A percentile compares a stretch with the other conserved stretches of the same genome.
phyloP scores from a whole-genome alignment of 1,284 basidiomycete genomes.

The Ganoderma leucocontextum region DNA sequence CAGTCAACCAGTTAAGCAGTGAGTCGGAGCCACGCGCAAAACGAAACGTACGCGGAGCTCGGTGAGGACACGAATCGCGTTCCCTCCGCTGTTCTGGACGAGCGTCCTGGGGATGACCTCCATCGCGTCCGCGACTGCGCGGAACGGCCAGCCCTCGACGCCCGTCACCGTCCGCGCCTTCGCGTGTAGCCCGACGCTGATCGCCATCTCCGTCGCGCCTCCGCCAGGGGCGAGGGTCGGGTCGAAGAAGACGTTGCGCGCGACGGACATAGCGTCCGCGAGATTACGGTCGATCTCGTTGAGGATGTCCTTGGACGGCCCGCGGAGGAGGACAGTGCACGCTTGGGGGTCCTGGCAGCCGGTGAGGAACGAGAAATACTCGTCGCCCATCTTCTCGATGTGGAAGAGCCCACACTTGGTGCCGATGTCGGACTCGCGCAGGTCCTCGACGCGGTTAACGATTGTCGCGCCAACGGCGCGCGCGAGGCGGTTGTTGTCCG shows the following conservation, averaged over 20 bases:
- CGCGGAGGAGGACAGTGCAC: slow-evolving; percentile 98
- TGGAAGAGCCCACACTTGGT: slow-evolving; percentile 95
- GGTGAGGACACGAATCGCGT: slow-evolving; percentile 92
- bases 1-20: background rate
- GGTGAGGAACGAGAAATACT: slow-evolving; percentile 98
- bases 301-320: slow-evolving; percentile 97
- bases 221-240: slow-evolving; percentile 92
- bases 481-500: slow-evolving; percentile 98
- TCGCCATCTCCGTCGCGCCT: slow-evolving; percentile 98
- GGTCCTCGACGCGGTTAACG: slow-evolving; percentile 95
- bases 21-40: background rate
- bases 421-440: slow-evolving; percentile 92
- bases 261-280: slow-evolving; percentile 97
- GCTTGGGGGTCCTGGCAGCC: slow-evolving; percentile 95
- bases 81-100: slow-evolving; percentile 96
- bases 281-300: slow-evolving; percentile 99
- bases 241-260: slow-evolving; percentile 97
- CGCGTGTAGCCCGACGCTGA: slow-evolving; percentile 88
- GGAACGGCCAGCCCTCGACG: slow-evolving; percentile 90
- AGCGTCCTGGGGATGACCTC: slow-evolving; percentile 97
- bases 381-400: slow-evolving; percentile 97
- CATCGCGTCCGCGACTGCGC: slow-evolving; percentile 95
- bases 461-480: slow-evolving; percentile 96
- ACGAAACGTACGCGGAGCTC: slow-evolving; percentile 72
- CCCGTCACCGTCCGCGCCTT: slow-evolving; percentile 85